Evolutionary conservation across 1,284 basidiomycete species (phyloP), one percentile per base, ranked within the genome.

Genomic region (Boletus hoseneyae): DNA sequence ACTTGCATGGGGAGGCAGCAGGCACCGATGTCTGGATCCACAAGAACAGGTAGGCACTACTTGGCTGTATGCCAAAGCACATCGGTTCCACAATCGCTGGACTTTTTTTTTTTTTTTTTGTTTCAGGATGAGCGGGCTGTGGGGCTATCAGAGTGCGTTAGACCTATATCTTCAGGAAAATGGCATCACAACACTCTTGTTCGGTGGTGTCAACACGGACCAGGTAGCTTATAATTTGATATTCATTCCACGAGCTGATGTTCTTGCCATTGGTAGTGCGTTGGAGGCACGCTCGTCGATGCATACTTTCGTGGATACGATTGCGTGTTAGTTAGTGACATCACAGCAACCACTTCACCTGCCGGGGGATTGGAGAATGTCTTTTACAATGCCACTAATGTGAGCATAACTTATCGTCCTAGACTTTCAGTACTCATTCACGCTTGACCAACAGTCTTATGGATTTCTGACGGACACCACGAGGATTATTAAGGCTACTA

Each of bases 21-120:
- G 82, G 81, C 0, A 81, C 80, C 18, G 83, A 87, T 65, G 71
- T 82, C 47, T 86, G 83, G 83, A 80, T 87, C 48, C 79, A 86
- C 64, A 87, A 86, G 66, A 86, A 85, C 63, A 70, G 83, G 82
- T 80, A 56, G 19, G 69, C 29, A 18, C 6, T 18, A 25, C 19
- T 25, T 25, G 23, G 23, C 23, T 25, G 6, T 25, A 21, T 21
- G 21, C 18, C 7, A 21, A 21, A 42, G 19, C 45, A 16, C 12
- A 12, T 36, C 4, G 21, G 23, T 29, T 16, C 41, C 27, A 25
- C 25, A 27, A 27, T 30, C 23, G 5, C 25, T 35, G 21, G 29
- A 30, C n/a, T n/a, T n/a, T n/a, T n/a, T n/a, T n/a, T 30, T 3
- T 30, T 3, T 30, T 19, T 16, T 47, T 16, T 19, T 18, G 12